Base-by-base conservation (phyloP, 106 monocot species). In the Dendrobium nobile region DNA sequence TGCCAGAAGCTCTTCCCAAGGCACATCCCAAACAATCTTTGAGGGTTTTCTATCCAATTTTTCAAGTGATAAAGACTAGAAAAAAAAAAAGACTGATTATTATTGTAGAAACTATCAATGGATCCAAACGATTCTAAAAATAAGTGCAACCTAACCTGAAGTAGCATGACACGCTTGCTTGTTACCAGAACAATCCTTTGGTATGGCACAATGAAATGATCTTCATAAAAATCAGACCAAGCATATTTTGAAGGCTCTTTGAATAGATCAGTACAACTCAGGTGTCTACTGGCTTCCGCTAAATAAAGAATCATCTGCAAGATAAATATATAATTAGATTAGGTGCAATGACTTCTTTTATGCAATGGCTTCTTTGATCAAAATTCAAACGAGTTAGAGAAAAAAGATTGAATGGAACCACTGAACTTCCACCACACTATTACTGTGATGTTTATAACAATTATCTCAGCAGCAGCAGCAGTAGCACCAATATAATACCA, bases 241-340 rank as follows among this genome's bases (percentile, higher is more conserved):
- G 99, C 99, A 82, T 88, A 99, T 80, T 99, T 99, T 56, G 99
- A 95, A 68, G 99, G 99, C 81, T 99, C 99, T 79, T 90, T 95
- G 84, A 99, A 99, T 77, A 99, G 73, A 88, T 99, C 92, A 64
- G 99, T 91, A 81, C 95, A 99, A 45, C 92, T 95, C 78, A 99
- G 81, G 85, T 90, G 91, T 51, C 95, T 83, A 78, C 95, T 93
- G 41, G 99, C 93, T 88, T 99, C 99, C 43, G 95, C 99, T 78
- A 99, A 83, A 79, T 93, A 95, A 80, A 99, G 95, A 77, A 90
- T 88, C 99, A 99, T 99, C 99, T 99, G 85, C 10, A 44, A 37
- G 65, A 26, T 42, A 54, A 47, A 55, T 20, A 80, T 9, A 51
- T n/a, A 72, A 81, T 74, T 72, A 83, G 37, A 6, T 54, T 31